Percentiles rank a stretch among this genome's conserved stretches.
phyloP scores from a whole-genome alignment of 306 rosid genomes.

The Herpetospermum pedunculosum region DNA sequence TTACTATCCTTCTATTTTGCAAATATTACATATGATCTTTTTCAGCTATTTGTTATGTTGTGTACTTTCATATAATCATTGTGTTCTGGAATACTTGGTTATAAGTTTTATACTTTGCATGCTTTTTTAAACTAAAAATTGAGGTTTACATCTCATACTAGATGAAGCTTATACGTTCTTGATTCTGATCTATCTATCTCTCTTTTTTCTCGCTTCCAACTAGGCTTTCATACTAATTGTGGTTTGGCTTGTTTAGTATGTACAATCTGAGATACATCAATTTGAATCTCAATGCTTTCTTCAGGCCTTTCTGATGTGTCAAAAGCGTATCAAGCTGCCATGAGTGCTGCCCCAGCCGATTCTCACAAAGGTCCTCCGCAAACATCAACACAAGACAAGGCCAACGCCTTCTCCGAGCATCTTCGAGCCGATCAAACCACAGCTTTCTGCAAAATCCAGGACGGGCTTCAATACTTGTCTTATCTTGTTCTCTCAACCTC shows the following conservation, averaged over 20 bases:
- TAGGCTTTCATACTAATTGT: background rate
- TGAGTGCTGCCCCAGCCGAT: constrained; percentile 46
- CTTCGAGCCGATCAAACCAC: constrained; percentile 61
- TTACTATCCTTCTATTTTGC: background rate
- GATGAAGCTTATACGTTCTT: no score
- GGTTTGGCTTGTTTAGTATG: background rate
- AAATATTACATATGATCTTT: background rate
- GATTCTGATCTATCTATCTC: background rate
- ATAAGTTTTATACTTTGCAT: background rate
- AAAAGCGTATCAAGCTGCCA: constrained; percentile 76
- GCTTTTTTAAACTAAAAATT: background rate
- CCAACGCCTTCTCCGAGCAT: constrained; percentile 44
- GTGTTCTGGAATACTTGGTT: background rate
- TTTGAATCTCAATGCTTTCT: background rate
- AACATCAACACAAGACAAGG: constrained; percentile 54
- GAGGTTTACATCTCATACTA: background rate
- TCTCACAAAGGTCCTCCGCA: constrained; percentile 41
- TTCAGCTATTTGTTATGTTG: background rate
- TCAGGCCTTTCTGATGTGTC: constrained; percentile 85
- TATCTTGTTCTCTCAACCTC: constrained; percentile 71
- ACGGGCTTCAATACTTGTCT: constrained; percentile 68
- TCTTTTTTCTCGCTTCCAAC: background rate
- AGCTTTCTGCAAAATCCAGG: constrained; percentile 71
- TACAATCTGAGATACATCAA: background rate
- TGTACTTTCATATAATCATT: background rate